phyloP scores from a whole-genome alignment of 805 yeast genomes.

The Nakazawaea wickerhamii region DNA sequence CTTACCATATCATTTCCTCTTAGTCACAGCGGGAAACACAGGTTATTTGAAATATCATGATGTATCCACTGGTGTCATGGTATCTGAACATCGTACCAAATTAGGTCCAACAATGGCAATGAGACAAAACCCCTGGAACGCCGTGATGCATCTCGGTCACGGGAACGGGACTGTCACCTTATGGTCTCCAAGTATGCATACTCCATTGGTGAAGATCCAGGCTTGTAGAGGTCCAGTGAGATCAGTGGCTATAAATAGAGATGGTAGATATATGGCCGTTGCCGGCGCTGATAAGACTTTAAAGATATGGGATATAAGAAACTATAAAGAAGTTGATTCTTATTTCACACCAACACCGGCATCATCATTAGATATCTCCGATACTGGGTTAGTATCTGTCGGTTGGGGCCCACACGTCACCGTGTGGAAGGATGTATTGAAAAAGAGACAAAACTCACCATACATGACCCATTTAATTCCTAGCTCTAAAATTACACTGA shows the following conservation, averaged over 20 bases:
- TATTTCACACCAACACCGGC: conserved; percentile 83
- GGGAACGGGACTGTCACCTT: conserved; percentile 86
- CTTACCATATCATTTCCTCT: conserved; percentile 85
- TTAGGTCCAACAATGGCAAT: conserved; percentile 86
- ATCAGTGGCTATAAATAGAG: conserved; percentile 80
- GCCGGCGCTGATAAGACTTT: conserved; percentile 81
- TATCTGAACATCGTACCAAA: conserved; percentile 79
- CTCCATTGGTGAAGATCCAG: conserved; percentile 79
- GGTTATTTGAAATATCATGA: conserved; percentile 92
- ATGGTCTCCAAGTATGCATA: conserved; percentile 88
- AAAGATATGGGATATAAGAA: conserved; percentile 92
- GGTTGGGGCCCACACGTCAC: conserved; percentile 96
- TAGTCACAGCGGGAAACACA: conserved; percentile 84
- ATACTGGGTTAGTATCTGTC: conserved; percentile 80
- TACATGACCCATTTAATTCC: conserved; percentile 89
- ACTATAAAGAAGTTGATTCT: conserved; percentile 67
- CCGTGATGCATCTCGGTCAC: conserved; percentile 90
- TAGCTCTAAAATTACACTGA: conserved; percentile 63
- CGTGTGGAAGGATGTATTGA: conserved; percentile 84
- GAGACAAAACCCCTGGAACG: conserved; percentile 94
- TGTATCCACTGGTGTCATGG: conserved; percentile 85
- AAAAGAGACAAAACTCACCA: conserved; percentile 67
- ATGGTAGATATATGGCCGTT: conserved; percentile 91
- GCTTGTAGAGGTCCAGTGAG: conserved; percentile 84
- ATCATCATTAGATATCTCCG: conserved; percentile 71